Conservation (phyloP, 1,284 basidiomycete species). For the Vanrija humicola region DNA sequence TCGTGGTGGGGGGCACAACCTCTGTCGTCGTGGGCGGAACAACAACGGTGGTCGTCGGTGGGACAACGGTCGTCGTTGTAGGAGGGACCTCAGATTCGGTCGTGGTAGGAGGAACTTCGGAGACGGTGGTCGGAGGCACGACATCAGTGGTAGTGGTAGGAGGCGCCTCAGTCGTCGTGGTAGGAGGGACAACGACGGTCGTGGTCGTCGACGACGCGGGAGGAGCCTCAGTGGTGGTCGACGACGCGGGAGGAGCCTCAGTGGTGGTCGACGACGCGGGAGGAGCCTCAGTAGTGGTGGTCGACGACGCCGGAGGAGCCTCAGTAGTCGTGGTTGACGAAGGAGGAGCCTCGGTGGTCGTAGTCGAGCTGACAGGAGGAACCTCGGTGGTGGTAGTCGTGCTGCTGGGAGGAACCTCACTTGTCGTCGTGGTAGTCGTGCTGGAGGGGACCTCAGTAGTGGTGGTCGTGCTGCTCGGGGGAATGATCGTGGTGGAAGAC, state of each 20-base stretch:
- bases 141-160: not conserved
- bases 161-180: not conserved
- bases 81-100: not conserved
- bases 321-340: not conserved
- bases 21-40: not conserved
- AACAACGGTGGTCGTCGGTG: not conserved
- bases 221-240: too few species aligned
- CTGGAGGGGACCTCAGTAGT: not conserved
- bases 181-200: not conserved
- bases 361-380: not conserved
- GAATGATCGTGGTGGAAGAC: not conserved
- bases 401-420: too few species aligned
- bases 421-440: not conserved
- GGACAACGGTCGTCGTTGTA: not conserved
- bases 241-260: too few species aligned
- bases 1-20: not conserved
- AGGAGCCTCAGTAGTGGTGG: not conserved
- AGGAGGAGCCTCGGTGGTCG: not conserved
- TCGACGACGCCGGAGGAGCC: too few species aligned
- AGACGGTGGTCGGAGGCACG: not conserved
- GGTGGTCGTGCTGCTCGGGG: not conserved
- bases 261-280: too few species aligned
- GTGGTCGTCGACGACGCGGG: too few species aligned
- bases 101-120: not conserved
- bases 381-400: not conserved